Evolutionary conservation across 768 basidiomycete species (phyloP), one percentile per base, ranked within the genome.

Genomic region (Kwoniella heveanensis): DNA sequence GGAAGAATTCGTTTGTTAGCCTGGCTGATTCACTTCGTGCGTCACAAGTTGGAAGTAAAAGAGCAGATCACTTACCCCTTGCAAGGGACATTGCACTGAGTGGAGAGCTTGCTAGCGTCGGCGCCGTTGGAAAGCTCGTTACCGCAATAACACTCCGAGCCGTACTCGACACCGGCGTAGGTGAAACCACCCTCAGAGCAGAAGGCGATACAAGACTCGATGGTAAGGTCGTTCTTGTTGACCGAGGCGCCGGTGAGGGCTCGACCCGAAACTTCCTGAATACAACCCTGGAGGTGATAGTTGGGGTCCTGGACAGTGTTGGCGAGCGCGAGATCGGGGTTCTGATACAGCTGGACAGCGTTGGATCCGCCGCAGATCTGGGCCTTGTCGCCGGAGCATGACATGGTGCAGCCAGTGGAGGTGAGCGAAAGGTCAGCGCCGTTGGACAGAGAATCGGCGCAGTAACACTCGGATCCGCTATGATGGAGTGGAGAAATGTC

Each of bases 201-300:
- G 70, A 57, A 73, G 22, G 57, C 3, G 8, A 67, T 24, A 52
- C 73, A 77, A 30, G 30, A 47, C 21, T 62, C 50, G 39, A 64
- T 56, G 5, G 76, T 77, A 68, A 73, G 70, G 21, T 49, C 25
- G 22, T 36, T 21, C 8, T 57, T 53, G 25, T 49, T 59, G 30
- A 61, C 60, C 3, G 68, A 66, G 13, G 70, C 61, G 21, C 62
- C 69, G 29, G 65, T 54, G n/a, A 78, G 61, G 50, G 77, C 77
- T 39, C 77, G 69, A 36, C 74, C 74, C 17, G 29, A 24, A 7
- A 70, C 69, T 58, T 70, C 69, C 49, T 64, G 30, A 22, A 70
- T 61, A 56, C 69, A 70, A 10, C 61, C 68, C 21, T 51, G 37
- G 22, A 24, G 48, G 26, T 50, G 27, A 32, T 49, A 66, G n/a